A percentile compares a stretch with the other conserved stretches of the same genome.
phyloP scores from a whole-genome alignment of 2,329 filamentous ascomycete genomes.

The Hymenoscyphus fructigenus region DNA sequence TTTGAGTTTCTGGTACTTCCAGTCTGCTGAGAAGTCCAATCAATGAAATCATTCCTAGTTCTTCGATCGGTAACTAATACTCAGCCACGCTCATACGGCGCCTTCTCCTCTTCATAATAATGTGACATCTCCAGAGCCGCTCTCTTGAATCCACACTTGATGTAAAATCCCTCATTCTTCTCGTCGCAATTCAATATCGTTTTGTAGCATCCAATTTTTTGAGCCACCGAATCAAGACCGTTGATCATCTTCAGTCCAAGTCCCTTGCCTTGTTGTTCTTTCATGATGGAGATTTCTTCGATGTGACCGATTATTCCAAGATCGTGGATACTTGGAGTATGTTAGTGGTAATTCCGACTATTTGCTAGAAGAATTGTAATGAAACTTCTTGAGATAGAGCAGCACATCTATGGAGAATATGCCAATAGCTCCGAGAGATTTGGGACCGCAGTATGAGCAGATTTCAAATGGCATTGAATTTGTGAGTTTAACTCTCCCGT shows the following conservation, averaged over 20 bases:
- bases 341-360: background rate
- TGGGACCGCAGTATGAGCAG: background rate
- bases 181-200: constrained; percentile 95
- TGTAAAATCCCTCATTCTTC: constrained; percentile 94
- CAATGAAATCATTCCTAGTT: background rate
- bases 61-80: background rate
- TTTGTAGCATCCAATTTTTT: constrained; percentile 93
- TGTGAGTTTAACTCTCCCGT: background rate
- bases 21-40: background rate
- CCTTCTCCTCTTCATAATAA: constrained; percentile 64
- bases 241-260: constrained; percentile 89
- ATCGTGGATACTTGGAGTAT: constrained; percentile 61
- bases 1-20: background rate
- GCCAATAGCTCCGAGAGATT: background rate
- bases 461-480: no score
- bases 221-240: constrained; percentile 83
- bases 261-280: constrained; percentile 96
- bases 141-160: constrained; percentile 93
- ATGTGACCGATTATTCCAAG: constrained; percentile 71
- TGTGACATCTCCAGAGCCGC: constrained; percentile 97
- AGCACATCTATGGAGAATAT: background rate
- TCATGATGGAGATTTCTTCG: constrained; percentile 67
- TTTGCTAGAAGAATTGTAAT: background rate
- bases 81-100: background rate
- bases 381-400: background rate